phyloP scores from a whole-genome alignment of 139 green algal genomes.

The Coelastrella sp. region DNA sequence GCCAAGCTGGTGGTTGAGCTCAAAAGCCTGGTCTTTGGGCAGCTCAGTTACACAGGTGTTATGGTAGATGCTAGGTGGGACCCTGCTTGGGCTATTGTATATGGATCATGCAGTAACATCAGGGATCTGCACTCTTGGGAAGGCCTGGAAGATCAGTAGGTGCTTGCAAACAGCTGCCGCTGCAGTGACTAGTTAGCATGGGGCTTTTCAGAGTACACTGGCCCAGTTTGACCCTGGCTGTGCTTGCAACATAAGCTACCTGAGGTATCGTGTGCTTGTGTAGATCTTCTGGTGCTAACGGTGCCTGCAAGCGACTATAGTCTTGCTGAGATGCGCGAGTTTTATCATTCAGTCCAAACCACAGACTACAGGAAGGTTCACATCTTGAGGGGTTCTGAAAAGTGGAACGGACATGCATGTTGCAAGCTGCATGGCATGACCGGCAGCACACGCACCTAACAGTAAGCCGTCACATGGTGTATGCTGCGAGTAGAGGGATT shows the following conservation, averaged over 20 bases:
- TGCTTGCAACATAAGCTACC: not conserved
- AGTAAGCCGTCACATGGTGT: conserved; percentile 53
- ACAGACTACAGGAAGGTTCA: no score
- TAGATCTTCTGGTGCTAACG: not conserved
- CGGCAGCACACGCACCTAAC: conserved; percentile 38
- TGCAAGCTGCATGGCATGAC: not conserved
- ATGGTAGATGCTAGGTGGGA: no score
- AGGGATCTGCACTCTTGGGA: no score
- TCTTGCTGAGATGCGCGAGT: not conserved
- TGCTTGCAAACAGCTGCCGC: no score
- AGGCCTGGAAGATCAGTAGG: no score
- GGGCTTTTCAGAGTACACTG: no score
- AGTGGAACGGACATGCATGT: not conserved
- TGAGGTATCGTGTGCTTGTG: conserved; percentile 26
- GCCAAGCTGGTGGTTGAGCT: not conserved
- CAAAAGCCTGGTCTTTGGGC: not conserved
- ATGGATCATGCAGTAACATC: no score
- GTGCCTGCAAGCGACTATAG: not conserved
- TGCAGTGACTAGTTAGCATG: no score
- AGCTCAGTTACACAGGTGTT: no score
- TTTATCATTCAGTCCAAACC: no score
- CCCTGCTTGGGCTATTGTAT: no score
- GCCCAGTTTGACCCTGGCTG: not conserved
- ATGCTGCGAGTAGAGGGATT: conserved; percentile 37
- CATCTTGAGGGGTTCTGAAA: no score